Base-by-base conservation (phyloP, 2,329 filamentous ascomycete genomes). In the Fusarium drepaniforme region DNA sequence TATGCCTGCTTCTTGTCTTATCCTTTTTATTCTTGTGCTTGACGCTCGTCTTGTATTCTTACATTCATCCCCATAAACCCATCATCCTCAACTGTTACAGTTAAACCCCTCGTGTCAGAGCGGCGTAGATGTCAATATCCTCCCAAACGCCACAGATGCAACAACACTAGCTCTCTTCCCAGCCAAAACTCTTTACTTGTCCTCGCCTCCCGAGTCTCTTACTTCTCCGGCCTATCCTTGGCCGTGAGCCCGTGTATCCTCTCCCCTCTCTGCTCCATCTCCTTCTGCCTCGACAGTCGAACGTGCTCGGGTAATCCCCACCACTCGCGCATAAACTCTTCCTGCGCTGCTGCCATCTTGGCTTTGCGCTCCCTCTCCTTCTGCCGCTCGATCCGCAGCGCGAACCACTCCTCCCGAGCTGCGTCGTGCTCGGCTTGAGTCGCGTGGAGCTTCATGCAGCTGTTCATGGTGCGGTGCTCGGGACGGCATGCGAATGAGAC, bases 371-470 rank as follows among this genome's bases (percentile, higher is more conserved):
- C 92, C 42, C 91, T 86, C 83, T 93, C 91, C 67, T 86, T 86
- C 78, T 91, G 89, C 66, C 96, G 88, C 85, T 95, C 90, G 77
- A 94, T 87, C 62, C 94, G 89, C 74, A 90, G 88, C 62, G 91
- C 90, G 83, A 98, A 98, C 97, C 97, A 99, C 82, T 98, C 95
- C 83, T 95, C 94, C 63, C 97, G 88, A 74, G 97, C 97, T 28
- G 91, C 92, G 85, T 99, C 97, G 83, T 97, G 90, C 82, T 97
- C 94, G 65, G 90, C 91, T 74, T 92, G 93, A 74, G 94, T 97
- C 66, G 96, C 96, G 85, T 97, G 93, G 66, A 88, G 84, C 77
- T 96, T 88, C 95, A 99, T 98, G 86, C 97, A 99, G 72, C 87
- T 88, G 85, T 99, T 99, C 97, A 99, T 99, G 40, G 89, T 88